A percentile compares a stretch with the other conserved stretches of the same genome.
Evolutionary conservation across 148 eudicot genomes (phyloP).

Genomic region (Vaccinium corymbosum): DNA sequence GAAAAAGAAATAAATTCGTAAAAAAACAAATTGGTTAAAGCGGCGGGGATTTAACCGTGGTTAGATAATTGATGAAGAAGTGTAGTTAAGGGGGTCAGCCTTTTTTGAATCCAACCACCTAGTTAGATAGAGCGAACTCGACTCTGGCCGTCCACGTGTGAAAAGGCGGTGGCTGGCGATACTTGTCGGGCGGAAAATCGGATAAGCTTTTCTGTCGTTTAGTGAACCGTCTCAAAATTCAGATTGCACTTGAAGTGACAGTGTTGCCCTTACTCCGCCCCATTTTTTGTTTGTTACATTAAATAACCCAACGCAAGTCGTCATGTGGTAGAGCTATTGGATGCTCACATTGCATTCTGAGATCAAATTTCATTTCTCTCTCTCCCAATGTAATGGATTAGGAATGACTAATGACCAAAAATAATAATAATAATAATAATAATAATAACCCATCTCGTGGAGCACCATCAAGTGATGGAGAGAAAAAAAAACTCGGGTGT

Average conservation of each 20-base stretch:
- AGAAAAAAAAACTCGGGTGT: too few species aligned
- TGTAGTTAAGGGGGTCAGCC: not conserved
- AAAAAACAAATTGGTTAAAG: not conserved
- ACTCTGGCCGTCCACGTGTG: constrained; percentile 4
- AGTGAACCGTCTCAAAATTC: not conserved
- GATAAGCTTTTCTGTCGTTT: not conserved
- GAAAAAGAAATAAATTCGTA: not conserved
- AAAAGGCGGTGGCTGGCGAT: not conserved
- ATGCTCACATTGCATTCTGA: too few species aligned
- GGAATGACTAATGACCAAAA: too few species aligned
- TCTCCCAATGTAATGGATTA: too few species aligned
- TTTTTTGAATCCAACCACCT: not conserved
- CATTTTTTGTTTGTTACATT: too few species aligned
- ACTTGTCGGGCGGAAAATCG: not conserved
- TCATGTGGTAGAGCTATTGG: too few species aligned
- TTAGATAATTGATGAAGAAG: not conserved
- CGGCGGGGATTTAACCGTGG: not conserved
- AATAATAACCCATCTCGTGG: too few species aligned
- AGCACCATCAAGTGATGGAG: too few species aligned
- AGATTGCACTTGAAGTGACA: not conserved
- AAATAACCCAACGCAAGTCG: too few species aligned
- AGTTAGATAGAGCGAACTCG: not conserved
- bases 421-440: too few species aligned
- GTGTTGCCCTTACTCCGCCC: not conserved
- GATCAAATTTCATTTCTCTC: too few species aligned